A percentile compares a stretch with the other conserved stretches of the same genome.
Conservation (phyloP, 805 yeast species). For the Lipomyces japonicus region DNA sequence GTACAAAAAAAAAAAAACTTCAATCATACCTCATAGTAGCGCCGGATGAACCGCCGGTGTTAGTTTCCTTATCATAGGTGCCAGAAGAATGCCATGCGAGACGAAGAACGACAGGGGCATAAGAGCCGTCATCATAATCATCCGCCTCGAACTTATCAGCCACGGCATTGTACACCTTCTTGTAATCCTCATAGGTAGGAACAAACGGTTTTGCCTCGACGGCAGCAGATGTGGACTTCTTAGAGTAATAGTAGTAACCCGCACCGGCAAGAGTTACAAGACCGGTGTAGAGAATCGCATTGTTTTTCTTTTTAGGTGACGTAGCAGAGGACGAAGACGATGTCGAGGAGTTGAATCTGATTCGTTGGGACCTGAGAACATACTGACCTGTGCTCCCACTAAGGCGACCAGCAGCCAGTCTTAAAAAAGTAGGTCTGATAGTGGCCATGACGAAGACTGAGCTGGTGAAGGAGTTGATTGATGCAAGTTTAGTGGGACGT, state of each 20-base stretch:
- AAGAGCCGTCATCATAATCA: constrained; percentile 62
- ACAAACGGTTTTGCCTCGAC: constrained; percentile 33
- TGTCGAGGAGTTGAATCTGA: too few species aligned
- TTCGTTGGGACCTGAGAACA: too few species aligned
- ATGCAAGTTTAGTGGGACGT: too few species aligned
- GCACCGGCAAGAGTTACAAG: constrained; percentile 30
- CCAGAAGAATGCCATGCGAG: constrained; percentile 87
- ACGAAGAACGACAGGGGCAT: constrained; percentile 73
- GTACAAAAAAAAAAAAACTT: constrained; percentile 38
- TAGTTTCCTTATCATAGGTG: constrained; percentile 58
- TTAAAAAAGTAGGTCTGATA: too few species aligned
- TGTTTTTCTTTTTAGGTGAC: not conserved
- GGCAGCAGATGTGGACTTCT: constrained; percentile 34
- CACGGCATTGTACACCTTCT: constrained; percentile 50
- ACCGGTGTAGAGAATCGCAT: not conserved
- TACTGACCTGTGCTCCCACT: too few species aligned
- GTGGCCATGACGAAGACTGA: too few species aligned
- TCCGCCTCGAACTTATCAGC: constrained; percentile 40
- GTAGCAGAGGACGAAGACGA: not conserved
- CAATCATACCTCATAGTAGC: constrained; percentile 50
- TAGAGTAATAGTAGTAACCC: constrained; percentile 36
- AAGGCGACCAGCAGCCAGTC: too few species aligned
- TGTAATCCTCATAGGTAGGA: constrained; percentile 54
- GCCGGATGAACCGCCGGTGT: constrained; percentile 53
- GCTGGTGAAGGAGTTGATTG: too few species aligned